Evolutionary conservation across 306 rosid species (phyloP).

Genomic region (Quercus variabilis): DNA sequence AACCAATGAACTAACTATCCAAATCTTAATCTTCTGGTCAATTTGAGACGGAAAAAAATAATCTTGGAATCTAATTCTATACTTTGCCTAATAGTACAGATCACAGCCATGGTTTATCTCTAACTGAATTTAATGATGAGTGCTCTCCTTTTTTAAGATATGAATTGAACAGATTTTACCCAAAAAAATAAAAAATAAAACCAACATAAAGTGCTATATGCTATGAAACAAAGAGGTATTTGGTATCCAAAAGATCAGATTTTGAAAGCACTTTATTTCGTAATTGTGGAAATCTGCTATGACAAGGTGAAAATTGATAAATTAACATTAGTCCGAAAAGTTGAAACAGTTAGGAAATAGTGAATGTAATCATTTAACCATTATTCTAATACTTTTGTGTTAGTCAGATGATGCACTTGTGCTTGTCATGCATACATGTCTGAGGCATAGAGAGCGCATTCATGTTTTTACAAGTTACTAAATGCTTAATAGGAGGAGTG

Average conservation of each 20-base stretch:
- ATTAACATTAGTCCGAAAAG: too few relatives aligned
- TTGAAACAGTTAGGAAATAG: too few relatives aligned
- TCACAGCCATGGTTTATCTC: neutral
- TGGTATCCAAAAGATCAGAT: neutral
- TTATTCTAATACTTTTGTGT: neutral
- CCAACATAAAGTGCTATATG: neutral
- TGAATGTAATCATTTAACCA: too few relatives aligned
- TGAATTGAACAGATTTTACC: neutral
- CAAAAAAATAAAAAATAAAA: neutral
- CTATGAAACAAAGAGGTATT: neutral
- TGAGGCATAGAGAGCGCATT: neutral
- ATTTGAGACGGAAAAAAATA: neutral
- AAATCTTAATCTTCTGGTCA: neutral
- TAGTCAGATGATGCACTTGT: neutral
- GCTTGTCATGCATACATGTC: neutral
- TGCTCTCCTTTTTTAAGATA: neutral
- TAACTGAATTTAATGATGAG: neutral
- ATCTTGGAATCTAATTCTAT: neutral
- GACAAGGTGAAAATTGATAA: too few relatives aligned
- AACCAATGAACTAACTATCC: neutral
- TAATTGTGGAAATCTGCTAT: neutral
- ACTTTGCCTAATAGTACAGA: neutral
- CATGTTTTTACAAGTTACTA: neutral
- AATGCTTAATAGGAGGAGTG: slow-evolving; percentile 64
- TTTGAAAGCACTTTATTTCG: neutral